A percentile compares a stretch with the other conserved stretches of the same genome.
phyloP scores from a whole-genome alignment of 2,329 filamentous ascomycete genomes.

The Hypoxylon sp. region DNA sequence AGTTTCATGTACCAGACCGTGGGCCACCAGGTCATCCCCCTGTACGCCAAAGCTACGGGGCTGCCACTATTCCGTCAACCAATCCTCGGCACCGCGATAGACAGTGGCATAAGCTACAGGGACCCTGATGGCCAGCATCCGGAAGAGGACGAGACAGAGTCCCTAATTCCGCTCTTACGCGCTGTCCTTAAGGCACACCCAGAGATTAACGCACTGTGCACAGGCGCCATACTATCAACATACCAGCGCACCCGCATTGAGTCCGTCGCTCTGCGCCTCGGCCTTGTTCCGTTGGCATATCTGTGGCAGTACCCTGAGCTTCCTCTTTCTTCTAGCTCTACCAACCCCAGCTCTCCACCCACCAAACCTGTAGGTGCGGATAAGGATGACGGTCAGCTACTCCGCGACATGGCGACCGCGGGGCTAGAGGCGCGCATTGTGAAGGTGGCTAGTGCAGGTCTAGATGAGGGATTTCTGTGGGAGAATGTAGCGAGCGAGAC shows the following conservation, averaged over 20 bases:
- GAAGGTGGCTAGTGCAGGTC: constrained; percentile 92
- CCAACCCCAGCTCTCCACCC: constrained; percentile 5
- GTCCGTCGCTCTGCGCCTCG: constrained; percentile 87
- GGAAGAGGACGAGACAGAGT: constrained; percentile 87
- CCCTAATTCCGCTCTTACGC: constrained; percentile 80
- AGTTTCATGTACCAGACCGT: constrained; percentile 99
- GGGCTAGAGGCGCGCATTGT: constrained; percentile 91
- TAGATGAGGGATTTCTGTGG: constrained; percentile 87
- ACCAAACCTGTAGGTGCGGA: constrained; percentile 10
- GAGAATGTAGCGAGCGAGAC: constrained; percentile 76
- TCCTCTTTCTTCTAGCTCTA: constrained; percentile 13
- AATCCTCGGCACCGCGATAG: constrained; percentile 79
- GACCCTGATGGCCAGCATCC: constrained; percentile 40
- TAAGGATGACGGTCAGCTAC: constrained; percentile 68
- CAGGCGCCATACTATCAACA: constrained; percentile 92
- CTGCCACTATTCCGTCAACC: constrained; percentile 87
- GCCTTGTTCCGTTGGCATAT: constrained; percentile 85
- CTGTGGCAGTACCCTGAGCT: constrained; percentile 92
- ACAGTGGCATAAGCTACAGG: constrained; percentile 80
- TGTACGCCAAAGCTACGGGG: constrained; percentile 83
- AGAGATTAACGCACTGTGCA: constrained; percentile 86
- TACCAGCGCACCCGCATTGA: constrained; percentile 98
- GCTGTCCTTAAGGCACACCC: constrained; percentile 79
- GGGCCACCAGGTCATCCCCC: constrained; percentile 86
- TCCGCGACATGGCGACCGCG: constrained; percentile 84